Conservation (phyloP, 257 asterid species). For the Echites panduratus region DNA sequence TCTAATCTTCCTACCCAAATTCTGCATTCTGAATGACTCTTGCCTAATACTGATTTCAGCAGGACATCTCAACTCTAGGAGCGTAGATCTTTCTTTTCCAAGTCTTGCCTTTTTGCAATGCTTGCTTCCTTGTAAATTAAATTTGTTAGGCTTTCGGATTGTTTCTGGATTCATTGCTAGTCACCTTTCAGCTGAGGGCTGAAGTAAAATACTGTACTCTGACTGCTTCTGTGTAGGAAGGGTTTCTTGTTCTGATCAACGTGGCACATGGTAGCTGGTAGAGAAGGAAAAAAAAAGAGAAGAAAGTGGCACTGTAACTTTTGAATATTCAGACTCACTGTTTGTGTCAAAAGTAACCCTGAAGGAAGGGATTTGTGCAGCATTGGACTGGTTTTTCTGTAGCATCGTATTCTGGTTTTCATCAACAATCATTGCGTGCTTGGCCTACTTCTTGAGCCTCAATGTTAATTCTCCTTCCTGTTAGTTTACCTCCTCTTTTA, state of each 20-base stretch:
- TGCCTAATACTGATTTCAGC: constrained; percentile 16
- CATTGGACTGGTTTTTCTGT: neutral
- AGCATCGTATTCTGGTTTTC: neutral
- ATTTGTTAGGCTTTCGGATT: constrained; percentile 31
- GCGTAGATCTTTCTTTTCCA: neutral
- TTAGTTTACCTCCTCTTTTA: no score
- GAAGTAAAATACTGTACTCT: constrained; percentile 33
- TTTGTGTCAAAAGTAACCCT: constrained; percentile 3
- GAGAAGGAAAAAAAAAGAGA: neutral
- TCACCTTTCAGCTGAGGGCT: constrained; percentile 82
- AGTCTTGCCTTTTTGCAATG: constrained; percentile 9
- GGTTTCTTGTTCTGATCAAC: constrained; percentile 17
- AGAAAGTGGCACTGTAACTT: neutral
- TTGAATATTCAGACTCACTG: constrained; percentile 8
- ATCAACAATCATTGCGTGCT: no score
- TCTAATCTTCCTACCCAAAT: constrained; percentile 13
- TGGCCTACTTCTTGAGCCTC: no score
- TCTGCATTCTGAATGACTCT: constrained; percentile 12
- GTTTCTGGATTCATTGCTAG: constrained; percentile 32
- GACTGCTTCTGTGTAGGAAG: constrained; percentile 42
- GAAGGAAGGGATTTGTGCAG: constrained; percentile 6
- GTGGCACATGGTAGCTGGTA: neutral
- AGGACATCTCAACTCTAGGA: constrained; percentile 17
- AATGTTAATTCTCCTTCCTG: no score
- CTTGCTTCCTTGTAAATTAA: constrained; percentile 43